Evolutionary conservation across 306 rosid genomes (phyloP).

Genomic region (Lotus japonicus): DNA sequence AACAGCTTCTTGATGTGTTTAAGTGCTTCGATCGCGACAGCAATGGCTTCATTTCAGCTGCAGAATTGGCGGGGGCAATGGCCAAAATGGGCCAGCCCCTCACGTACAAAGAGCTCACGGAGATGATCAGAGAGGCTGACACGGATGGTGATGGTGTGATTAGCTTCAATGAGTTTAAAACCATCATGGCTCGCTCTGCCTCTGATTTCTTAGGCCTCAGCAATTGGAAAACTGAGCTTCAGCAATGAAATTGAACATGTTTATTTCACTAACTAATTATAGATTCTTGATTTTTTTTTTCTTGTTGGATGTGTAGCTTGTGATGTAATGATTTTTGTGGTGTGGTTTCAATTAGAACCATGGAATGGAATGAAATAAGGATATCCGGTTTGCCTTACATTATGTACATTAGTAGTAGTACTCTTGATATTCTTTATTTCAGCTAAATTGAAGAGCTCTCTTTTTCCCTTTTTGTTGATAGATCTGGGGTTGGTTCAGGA

Average conservation of each 20-base stretch:
- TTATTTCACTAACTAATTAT: background rate
- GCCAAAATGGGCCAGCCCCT: conserved; percentile 86
- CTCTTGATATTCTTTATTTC: background rate
- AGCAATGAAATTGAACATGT: too few relatives aligned
- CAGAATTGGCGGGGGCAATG: conserved; percentile 76
- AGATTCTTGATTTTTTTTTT: background rate
- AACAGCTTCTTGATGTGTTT: conserved; percentile 55
- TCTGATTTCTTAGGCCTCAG: conserved; percentile 47
- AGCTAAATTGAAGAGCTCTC: background rate
- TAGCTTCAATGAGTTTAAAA: conserved; percentile 66
- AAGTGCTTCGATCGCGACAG: conserved; percentile 75
- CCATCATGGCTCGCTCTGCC: conserved; percentile 66
- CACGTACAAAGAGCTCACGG: conserved; percentile 65
- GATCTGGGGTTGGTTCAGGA: too few relatives aligned
- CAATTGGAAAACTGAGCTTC: too few relatives aligned
- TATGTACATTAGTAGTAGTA: background rate
- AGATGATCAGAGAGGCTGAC: conserved; percentile 81
- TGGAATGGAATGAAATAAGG: conserved; percentile 4
- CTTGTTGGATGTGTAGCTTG: conserved; percentile 3
- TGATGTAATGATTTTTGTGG: background rate
- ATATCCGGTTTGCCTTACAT: background rate
- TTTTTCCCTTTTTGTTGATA: too few relatives aligned
- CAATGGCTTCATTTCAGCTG: conserved; percentile 64
- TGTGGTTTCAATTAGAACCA: background rate
- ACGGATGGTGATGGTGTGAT: conserved; percentile 73